phyloP scores from a whole-genome alignment of 352 stramenopile species.

The Pythium insidiosum region DNA sequence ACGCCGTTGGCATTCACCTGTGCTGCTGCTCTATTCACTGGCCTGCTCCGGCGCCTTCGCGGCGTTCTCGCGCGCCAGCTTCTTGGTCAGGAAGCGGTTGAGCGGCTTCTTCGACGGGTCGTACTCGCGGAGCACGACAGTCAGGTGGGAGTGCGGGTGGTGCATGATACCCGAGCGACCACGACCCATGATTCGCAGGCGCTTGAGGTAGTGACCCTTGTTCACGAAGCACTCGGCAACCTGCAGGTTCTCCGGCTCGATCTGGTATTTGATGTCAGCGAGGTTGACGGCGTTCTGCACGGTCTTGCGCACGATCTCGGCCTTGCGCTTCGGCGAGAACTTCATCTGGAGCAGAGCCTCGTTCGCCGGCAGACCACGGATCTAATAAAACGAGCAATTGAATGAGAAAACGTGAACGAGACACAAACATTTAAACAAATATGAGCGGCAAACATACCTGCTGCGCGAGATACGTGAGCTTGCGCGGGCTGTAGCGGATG shows the following conservation, averaged over 20 bases:
- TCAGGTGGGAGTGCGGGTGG: slow-evolving; percentile 75
- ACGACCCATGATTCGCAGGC: slow-evolving; percentile 78
- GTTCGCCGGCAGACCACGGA: slow-evolving; percentile 61
- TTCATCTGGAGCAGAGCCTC: slow-evolving; percentile 83
- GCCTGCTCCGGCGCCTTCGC: no score
- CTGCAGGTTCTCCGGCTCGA: slow-evolving; percentile 79
- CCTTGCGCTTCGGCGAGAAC: slow-evolving; percentile 82
- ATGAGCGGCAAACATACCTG: slow-evolving; percentile 21
- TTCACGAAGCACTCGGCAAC: slow-evolving; percentile 82
- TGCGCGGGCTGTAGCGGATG: slow-evolving; percentile 74
- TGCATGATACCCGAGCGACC: slow-evolving; percentile 82
- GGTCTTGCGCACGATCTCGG: slow-evolving; percentile 77
- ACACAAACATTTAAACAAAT: not conserved
- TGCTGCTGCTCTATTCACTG: no score
- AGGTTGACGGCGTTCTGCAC: slow-evolving; percentile 85
- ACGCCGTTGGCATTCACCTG: no score
- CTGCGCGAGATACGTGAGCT: slow-evolving; percentile 75
- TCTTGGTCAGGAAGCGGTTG: slow-evolving; percentile 73
- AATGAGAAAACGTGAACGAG: not conserved
- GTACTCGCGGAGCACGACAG: slow-evolving; percentile 69
- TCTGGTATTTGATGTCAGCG: slow-evolving; percentile 84
- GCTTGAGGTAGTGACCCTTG: slow-evolving; percentile 80
- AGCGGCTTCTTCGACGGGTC: slow-evolving; percentile 70
- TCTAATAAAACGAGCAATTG: slow-evolving; percentile 14
- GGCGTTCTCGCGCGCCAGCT: slow-evolving; percentile 36